Base-by-base conservation (phyloP, 2,329 filamentous ascomycete genomes). In the Aspergillus intermedius region DNA sequence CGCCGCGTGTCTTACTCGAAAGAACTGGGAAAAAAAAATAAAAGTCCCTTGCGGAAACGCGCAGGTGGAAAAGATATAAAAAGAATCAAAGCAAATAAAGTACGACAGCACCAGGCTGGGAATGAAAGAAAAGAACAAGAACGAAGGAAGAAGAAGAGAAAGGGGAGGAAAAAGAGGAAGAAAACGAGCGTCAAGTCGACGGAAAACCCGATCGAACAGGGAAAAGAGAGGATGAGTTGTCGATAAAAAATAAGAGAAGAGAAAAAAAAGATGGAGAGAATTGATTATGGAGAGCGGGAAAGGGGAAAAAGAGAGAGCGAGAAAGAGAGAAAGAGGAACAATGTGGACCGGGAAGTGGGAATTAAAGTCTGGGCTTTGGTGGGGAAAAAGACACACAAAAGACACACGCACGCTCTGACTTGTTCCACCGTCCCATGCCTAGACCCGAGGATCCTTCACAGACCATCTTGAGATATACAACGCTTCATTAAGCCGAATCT, bases 41-140 rank as follows among this genome's bases (percentile, higher is more conserved):
- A 49, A 28, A 42, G 32, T 41, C 51, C 57, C 54, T 56, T 59
- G 50, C 50, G 51, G 53, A 50, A 40, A 40, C 25, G 25, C 25
- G 25, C 25, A 28, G 25, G 3, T 12, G 25, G 25, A 40, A 40
- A 40, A 22, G 19, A 19, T 19, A 40, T 22, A 40, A 40, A 19
- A 40, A 40, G 17, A 22, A 40, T 13, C 17, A 40, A 48, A 50
- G 53, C 46, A 54, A 55, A 62, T 57, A 51, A 51, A 49, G 23
- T 32, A 52, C 42, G 44, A 49, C 57, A 61, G 56, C 57, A 50
- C 59, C 58, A 58, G 61, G 61, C 61, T 57, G 58, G 50, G 53
- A 50, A 48, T 43, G 45, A 41, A 47, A 37, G 52, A 46, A 42
- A 50, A 52, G 51, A 49, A 47, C 43, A 40, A 49, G 54, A 50